Percentiles rank a stretch among this genome's conserved stretches.
Conservation (phyloP, 352 stramenopile genomes). For the Peronospora farinosa region DNA sequence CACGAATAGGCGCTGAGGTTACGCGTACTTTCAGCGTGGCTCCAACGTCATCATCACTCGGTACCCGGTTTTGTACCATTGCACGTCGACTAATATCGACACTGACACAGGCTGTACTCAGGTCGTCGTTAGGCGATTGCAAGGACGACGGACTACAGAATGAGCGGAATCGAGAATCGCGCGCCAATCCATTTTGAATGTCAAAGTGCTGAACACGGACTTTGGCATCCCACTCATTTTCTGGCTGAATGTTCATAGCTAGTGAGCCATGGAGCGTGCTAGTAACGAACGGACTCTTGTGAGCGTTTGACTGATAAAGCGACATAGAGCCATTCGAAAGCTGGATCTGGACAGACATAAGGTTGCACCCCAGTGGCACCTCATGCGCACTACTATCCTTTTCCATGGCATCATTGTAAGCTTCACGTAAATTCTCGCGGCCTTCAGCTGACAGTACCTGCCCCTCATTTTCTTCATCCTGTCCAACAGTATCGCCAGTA, state of each 20-base stretch:
- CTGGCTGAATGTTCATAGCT: constrained; percentile 51
- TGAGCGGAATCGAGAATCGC: constrained; percentile 41
- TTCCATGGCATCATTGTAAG: constrained; percentile 63
- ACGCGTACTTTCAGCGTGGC: constrained; percentile 39
- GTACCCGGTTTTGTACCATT: constrained; percentile 15
- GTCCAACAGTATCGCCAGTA: constrained; percentile 2
- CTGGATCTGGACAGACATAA: constrained; percentile 62
- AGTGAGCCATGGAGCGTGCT: constrained; percentile 47
- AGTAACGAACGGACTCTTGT: constrained; percentile 43
- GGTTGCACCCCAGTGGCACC: constrained; percentile 59
- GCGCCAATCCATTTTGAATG: constrained; percentile 47
- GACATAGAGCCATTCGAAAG: constrained; percentile 46
- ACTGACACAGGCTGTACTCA: constrained; percentile 37
- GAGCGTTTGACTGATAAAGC: constrained; percentile 41
- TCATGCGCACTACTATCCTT: constrained; percentile 38
- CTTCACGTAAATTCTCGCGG: constrained; percentile 57
- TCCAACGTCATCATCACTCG: constrained; percentile 12
- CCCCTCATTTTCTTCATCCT: constrained; percentile 19
- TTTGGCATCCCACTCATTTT: constrained; percentile 56
- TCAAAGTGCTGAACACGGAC: constrained; percentile 66
- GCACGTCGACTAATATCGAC: constrained; percentile 36
- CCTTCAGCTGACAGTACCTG: constrained; percentile 58
- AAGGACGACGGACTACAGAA: constrained; percentile 51
- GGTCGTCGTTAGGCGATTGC: constrained; percentile 2
- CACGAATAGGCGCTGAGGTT: constrained; percentile 49